phyloP scores from a whole-genome alignment of 192 early-diverging fungal genomes.

The Coemansia sp. region DNA sequence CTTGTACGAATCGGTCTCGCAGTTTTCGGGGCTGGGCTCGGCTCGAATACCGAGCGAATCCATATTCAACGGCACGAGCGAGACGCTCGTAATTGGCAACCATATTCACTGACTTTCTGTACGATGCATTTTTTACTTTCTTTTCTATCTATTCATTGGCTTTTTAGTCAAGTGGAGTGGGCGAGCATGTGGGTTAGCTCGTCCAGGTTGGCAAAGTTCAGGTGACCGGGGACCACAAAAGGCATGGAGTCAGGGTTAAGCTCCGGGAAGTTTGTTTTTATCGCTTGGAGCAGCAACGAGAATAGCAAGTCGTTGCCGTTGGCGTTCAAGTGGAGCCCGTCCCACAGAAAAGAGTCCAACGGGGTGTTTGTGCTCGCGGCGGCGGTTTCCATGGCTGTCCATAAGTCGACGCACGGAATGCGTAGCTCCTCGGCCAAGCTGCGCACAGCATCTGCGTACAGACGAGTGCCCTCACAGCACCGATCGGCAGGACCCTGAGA shows the following conservation, averaged over 20 bases:
- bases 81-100: slow-evolving; percentile 13
- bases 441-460: slow-evolving; percentile 22
- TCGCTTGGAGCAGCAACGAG: slow-evolving; percentile 11
- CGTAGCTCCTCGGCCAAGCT: not conserved
- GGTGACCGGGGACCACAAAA: not conserved
- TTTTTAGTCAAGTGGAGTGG: too few species aligned
- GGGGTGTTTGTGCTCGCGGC: not conserved
- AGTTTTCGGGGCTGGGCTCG: slow-evolving; percentile 1
- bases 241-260: slow-evolving; percentile 25
- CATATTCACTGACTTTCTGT: slow-evolving; percentile 3
- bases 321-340: slow-evolving; percentile 42
- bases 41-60: slow-evolving; percentile 12
- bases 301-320: slow-evolving; percentile 43
- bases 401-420: slow-evolving; percentile 38
- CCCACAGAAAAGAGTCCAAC: slow-evolving; percentile 20
- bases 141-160: not conserved
- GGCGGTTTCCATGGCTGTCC: slow-evolving; percentile 23
- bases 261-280: slow-evolving; percentile 15
- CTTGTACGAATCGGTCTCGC: slow-evolving; percentile 11
- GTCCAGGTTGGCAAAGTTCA: too few species aligned
- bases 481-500: slow-evolving; percentile 6
- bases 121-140: not conserved
- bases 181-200: too few species aligned
- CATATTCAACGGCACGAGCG: slow-evolving; percentile 23
- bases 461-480: not conserved